Base-by-base conservation (phyloP, 108 stramenopile genomes). In the Skeletonema costatum region DNA sequence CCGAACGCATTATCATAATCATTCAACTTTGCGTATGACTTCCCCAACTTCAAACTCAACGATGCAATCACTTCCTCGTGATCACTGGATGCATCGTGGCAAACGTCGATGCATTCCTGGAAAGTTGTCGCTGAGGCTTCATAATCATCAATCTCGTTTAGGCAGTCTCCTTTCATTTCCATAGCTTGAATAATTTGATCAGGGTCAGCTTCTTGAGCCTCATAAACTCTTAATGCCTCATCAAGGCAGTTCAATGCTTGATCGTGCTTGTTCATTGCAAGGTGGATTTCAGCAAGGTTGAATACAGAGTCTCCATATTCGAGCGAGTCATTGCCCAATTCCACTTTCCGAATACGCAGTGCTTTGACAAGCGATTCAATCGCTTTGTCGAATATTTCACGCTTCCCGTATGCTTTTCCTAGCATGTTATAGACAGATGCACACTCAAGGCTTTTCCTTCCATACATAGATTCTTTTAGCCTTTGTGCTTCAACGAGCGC, bases 351-450 rank as follows among this genome's bases (percentile, higher is more conserved):
- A n/a, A 85, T 82, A 31, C 81, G 70, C 16, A 85, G 80, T 31
- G 84, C 84, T 68, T 81, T 56, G 51, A 85, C 80, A 70, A 81
- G 64, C 9, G 71, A 81, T 78, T 78, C 80, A 73, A 82, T 71
- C n/a, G 84, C 84, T 36, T 73, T 78, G 59, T 85, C 80, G 17
- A 71, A 85, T 36, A 81, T 60, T 3, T 67, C 19, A 19, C 71
- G 21, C 32, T 76, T 80, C 64, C 75, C 70, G 32, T 79, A 80
- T 1, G 74, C 83, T 51, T 84, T 75, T 5, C 83, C 83, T 48
- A 84, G 67, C 46, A 75, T 66, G 38, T 75, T 71, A 33, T 80
- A 48, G 51, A 80, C 53, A 65, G 58, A 79, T 35, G 78, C 83
- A 64, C 78, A 71, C 70, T 84, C 83, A 32, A 76, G 74, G 58